Evolutionary conservation across 2,329 filamentous ascomycete species (phyloP), one percentile per base, ranked within the genome.

Genomic region (Clonostachys sp.): DNA sequence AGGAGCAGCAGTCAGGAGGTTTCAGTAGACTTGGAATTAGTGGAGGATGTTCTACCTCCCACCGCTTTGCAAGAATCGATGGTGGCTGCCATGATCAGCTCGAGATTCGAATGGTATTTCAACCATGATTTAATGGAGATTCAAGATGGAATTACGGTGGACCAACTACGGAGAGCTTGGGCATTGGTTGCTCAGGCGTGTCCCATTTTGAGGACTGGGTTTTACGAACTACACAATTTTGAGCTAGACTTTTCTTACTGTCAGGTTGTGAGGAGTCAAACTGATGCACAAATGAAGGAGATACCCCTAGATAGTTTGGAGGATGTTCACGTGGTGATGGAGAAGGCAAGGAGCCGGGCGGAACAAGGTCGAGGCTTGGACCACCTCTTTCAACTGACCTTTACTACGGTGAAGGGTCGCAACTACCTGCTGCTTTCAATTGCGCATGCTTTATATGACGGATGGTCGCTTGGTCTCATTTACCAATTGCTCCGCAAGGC

Each of bases 31-130:
- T 58, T 77, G 8, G 50, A 62, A 0, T 57, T 70, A 12, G 57
- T 85, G 1, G 80, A 87, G 45, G 62, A 72, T 5, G 65, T 92
- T 4, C 66, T 94, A 3, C 91, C 91, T 0, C 78, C 86, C 1
- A 95, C 91, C 0, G 84, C 91, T 7, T 73, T 95, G 6, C 91
- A 97, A 65, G 90, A 96, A 62, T 84, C 86, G 2, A 90, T 96
- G 83, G 70, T 95, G 4, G 83, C 84, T 1, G 87, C 89, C 50
- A 95, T 95, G 87, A 54, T 90, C 0, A 74, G 81, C 14, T 94
- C 90, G 0, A 73, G 80, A 4, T 92, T 87, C 55, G 69, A 74
- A 12, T 78, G 83, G 52, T 97, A 97, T 61, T 95, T 90, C 70
- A 96, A 95, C 52, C 84, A 94, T 48, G 88, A 96, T 56, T 66